These are phyloP conservation scores for Calonectria hongkongensis DNA, from an alignment of 2,329 filamentous ascomycete species.

Conservation along the genomic window DNA sequence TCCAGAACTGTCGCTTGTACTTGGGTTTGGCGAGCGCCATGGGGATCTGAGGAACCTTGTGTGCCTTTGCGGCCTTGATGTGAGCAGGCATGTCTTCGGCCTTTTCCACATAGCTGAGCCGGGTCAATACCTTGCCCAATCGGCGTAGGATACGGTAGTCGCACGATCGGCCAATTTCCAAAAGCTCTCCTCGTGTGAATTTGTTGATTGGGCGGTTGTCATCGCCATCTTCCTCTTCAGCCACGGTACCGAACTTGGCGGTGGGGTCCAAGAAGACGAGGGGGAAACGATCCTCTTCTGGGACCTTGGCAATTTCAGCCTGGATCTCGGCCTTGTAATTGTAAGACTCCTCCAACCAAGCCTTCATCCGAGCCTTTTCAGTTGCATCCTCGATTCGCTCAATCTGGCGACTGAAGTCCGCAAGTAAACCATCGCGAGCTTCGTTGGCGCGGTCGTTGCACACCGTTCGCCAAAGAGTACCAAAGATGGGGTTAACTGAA, in stretches of 20 bases:
- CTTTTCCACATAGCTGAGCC: constrained; percentile 65
- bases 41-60: constrained; percentile 65
- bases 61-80: constrained; percentile 57
- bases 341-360: constrained; percentile 71
- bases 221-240: constrained; percentile 44
- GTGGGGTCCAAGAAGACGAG: constrained; percentile 71
- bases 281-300: constrained; percentile 63
- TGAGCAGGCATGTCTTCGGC: constrained; percentile 65
- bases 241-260: constrained; percentile 57
- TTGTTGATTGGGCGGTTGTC: constrained; percentile 53
- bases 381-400: constrained; percentile 57
- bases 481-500: constrained; percentile 70
- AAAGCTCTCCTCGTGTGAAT: constrained; percentile 67
- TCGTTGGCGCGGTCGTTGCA: constrained; percentile 67
- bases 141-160: constrained; percentile 68
- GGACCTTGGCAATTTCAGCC: constrained; percentile 60
- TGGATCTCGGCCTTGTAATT: constrained; percentile 67
- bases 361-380: constrained; percentile 64
- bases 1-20: constrained; percentile 66
- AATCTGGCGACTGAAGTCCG: constrained; percentile 64
- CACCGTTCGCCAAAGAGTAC: constrained; percentile 68
- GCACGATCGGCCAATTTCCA: constrained; percentile 72
- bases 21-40: constrained; percentile 61
- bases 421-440: constrained; percentile 63
- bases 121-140: constrained; percentile 67